A percentile compares a stretch with the other conserved stretches of the same genome.
phyloP scores from a whole-genome alignment of 352 stramenopile genomes.

The Globisporangium takayamanum region DNA sequence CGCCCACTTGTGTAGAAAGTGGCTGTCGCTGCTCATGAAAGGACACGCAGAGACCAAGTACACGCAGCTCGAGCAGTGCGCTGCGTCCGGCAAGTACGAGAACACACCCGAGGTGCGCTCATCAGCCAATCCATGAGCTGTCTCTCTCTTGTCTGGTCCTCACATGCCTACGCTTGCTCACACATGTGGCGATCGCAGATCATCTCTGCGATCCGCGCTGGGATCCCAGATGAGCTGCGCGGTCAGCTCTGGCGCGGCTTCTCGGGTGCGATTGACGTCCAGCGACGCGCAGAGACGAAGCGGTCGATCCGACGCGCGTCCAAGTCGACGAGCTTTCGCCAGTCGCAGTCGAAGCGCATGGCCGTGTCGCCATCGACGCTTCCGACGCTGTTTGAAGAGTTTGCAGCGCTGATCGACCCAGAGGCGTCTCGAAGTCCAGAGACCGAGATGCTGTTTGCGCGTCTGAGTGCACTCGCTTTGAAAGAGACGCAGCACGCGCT shows the following conservation, averaged over 20 bases:
- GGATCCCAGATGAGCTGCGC: constrained; percentile 72
- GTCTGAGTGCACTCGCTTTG: constrained; percentile 47
- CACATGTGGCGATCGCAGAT: constrained; percentile 25
- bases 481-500: constrained; percentile 23
- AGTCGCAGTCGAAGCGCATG: constrained; percentile 2
- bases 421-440: constrained; percentile 37
- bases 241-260: constrained; percentile 73
- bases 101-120: constrained; percentile 45
- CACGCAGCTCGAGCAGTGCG: constrained; percentile 74
- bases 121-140: neutral
- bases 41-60: constrained; percentile 80
- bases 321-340: constrained; percentile 40
- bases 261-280: constrained; percentile 49
- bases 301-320: constrained; percentile 38
- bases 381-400: constrained; percentile 40
- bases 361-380: constrained; percentile 3
- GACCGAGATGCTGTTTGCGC: constrained; percentile 56
- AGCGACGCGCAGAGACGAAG: constrained; percentile 56
- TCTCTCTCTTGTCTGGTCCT: too few species aligned
- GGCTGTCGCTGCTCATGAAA: constrained; percentile 61
- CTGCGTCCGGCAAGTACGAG: constrained; percentile 51
- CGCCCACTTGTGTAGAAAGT: constrained; percentile 28
- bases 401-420: constrained; percentile 33
- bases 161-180: neutral
- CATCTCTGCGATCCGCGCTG: constrained; percentile 62